phyloP scores from a whole-genome alignment of 306 rosid genomes.

The Sophora flavescens region DNA sequence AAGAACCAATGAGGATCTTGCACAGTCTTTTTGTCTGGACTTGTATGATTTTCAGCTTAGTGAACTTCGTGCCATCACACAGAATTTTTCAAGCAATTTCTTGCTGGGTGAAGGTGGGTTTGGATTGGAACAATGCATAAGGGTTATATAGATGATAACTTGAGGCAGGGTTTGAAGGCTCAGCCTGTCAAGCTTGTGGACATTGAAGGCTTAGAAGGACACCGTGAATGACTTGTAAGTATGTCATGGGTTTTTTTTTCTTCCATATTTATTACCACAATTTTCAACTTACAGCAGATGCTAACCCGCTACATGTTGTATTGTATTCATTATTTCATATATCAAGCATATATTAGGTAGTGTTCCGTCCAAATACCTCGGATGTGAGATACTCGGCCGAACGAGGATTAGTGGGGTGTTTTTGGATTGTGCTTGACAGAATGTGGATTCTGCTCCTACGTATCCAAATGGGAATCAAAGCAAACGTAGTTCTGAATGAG shows the following conservation, averaged over 20 bases:
- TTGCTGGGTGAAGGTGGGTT: slow-evolving; percentile 96
- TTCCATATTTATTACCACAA: background rate
- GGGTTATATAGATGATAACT: slow-evolving; percentile 78
- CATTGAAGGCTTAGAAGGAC: slow-evolving; percentile 93
- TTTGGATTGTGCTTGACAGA: too few relatives aligned
- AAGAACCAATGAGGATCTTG: slow-evolving; percentile 87
- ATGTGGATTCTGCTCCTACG: too few relatives aligned
- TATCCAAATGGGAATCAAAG: too few relatives aligned
- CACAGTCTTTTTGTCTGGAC: slow-evolving; percentile 78
- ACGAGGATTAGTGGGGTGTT: too few relatives aligned
- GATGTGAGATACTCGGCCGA: too few relatives aligned
- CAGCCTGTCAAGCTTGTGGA: slow-evolving; percentile 94
- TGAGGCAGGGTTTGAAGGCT: slow-evolving; percentile 80
- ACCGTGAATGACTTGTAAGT: slow-evolving; percentile 99
- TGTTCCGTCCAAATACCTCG: too few relatives aligned
- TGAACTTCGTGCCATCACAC: slow-evolving; percentile 85
- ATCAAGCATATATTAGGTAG: too few relatives aligned
- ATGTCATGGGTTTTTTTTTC: background rate
- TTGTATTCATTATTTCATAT: too few relatives aligned
- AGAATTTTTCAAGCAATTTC: slow-evolving; percentile 81
- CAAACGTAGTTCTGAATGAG: too few relatives aligned
- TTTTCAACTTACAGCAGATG: background rate
- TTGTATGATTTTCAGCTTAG: slow-evolving; percentile 81
- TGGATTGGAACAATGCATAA: slow-evolving; percentile 90
- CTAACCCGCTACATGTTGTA: too few relatives aligned